These are phyloP conservation scores for Colletotrichum zoysiae DNA, from an alignment of 2,329 filamentous ascomycete genomes.

Conservation along the genomic window DNA sequence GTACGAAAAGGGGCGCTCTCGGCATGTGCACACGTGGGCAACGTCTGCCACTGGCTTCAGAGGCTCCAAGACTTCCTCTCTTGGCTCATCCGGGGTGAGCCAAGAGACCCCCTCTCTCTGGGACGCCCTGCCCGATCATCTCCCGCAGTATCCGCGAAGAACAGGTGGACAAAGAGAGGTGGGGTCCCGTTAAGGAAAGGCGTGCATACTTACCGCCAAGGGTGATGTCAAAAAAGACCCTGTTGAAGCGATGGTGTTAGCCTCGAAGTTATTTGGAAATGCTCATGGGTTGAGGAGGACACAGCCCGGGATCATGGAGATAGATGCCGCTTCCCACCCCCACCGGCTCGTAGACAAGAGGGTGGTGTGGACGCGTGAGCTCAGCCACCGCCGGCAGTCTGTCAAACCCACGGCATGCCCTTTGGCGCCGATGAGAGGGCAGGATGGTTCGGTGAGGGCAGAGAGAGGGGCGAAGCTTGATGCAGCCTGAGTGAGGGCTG, in stretches of 20 bases:
- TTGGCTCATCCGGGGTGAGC: slow-evolving; percentile 3
- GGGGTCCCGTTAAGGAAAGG: slow-evolving; percentile 49
- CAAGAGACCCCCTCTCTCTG: not conserved
- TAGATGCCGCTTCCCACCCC: not conserved
- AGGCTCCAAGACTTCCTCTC: not conserved
- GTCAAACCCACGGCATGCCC: not conserved
- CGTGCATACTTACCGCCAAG: slow-evolving; percentile 71
- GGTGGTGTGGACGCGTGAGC: slow-evolving; percentile 25
- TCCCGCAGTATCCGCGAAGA: slow-evolving; percentile 12
- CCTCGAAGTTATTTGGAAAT: not conserved
- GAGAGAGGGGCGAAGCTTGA: slow-evolving; percentile 13
- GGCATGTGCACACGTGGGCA: slow-evolving; percentile 16
- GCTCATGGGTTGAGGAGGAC: not conserved
- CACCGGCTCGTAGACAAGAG: not conserved
- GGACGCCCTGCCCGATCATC: not conserved
- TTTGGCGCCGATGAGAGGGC: slow-evolving; percentile 10
- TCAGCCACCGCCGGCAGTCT: slow-evolving; percentile 21
- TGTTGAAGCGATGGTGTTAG: slow-evolving; percentile 46
- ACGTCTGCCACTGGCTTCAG: slow-evolving; percentile 13
- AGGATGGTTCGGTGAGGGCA: slow-evolving; percentile 12
- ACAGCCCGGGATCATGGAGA: not conserved
- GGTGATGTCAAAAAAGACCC: slow-evolving; percentile 83
- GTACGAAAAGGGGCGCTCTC: not conserved
- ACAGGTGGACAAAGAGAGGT: slow-evolving; percentile 1
- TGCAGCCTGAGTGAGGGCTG: slow-evolving; percentile 1